Conservation (phyloP, 257 asterid genomes). For the Penstemon eatonii region DNA sequence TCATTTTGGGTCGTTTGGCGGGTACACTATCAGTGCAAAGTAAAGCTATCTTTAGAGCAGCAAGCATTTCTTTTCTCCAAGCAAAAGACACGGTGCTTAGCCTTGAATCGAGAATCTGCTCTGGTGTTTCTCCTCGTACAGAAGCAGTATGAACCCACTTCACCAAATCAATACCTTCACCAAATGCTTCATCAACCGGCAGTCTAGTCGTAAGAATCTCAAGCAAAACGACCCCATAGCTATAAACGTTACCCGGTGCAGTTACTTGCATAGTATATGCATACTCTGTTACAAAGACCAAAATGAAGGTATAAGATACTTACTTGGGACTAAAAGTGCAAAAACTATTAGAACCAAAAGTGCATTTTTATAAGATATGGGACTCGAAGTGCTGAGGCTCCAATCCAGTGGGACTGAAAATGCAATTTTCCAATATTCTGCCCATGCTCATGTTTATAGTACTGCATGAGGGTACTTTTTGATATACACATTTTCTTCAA, state of each 20-base stretch:
- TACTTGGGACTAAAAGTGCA: no score
- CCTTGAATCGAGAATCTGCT: constrained; percentile 91
- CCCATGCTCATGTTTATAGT: neutral
- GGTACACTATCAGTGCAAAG: constrained; percentile 87
- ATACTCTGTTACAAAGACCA: constrained; percentile 53
- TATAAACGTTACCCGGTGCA: constrained; percentile 93
- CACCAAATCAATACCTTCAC: constrained; percentile 95
- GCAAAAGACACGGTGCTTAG: constrained; percentile 86
- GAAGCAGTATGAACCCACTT: constrained; percentile 97
- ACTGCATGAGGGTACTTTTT: neutral
- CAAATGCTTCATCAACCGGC: constrained; percentile 94
- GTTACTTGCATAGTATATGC: constrained; percentile 99
- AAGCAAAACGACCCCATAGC: constrained; percentile 92
- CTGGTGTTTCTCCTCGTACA: constrained; percentile 90
- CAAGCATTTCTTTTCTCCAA: constrained; percentile 97
- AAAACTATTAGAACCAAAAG: no score
- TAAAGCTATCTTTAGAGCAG: constrained; percentile 77
- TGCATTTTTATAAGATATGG: no score
- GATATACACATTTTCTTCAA: neutral
- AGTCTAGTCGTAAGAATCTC: constrained; percentile 81
- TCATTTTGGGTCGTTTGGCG: constrained; percentile 94
- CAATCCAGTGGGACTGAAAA: no score
- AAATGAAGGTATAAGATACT: constrained; percentile 6
- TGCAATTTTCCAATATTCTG: no score
- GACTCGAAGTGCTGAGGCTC: no score